Evolutionary conservation across 768 basidiomycete species (phyloP).

Genomic region (Gelatoporia subvermispora): DNA sequence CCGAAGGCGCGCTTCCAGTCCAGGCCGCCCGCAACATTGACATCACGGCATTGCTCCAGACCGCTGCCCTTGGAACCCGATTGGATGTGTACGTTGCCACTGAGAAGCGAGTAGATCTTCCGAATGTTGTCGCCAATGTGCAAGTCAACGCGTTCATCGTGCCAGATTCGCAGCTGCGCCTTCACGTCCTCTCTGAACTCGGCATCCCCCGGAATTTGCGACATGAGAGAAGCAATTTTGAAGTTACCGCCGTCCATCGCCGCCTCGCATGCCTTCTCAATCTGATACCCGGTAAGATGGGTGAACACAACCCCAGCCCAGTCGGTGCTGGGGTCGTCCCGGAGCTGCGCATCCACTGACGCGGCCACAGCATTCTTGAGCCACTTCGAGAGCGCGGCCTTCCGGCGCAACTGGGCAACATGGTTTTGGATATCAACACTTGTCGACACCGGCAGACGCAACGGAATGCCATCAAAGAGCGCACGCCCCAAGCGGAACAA

Average conservation of each 20-base stretch:
- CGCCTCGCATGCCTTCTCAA: conserved; percentile 73
- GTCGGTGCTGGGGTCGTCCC: conserved; percentile 38
- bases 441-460: conserved; percentile 49
- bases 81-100: conserved; percentile 64
- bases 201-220: conserved; percentile 79
- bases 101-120: conserved; percentile 79
- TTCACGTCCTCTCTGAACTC: conserved; percentile 68
- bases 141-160: conserved; percentile 64
- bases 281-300: conserved; percentile 81
- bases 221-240: conserved; percentile 83
- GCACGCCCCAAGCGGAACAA: conserved; percentile 87
- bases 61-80: conserved; percentile 50
- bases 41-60: conserved; percentile 46
- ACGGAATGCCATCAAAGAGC: conserved; percentile 81
- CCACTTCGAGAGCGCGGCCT: conserved; percentile 81
- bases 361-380: conserved; percentile 68
- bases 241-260: conserved; percentile 74
- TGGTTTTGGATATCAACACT: conserved; percentile 61
- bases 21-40: conserved; percentile 63
- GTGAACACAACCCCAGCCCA: conserved; percentile 60
- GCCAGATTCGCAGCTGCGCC: conserved; percentile 81
- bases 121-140: conserved; percentile 65
- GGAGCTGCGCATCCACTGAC: conserved; percentile 68
- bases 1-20: conserved; percentile 97
- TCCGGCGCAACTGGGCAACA: conserved; percentile 61